Percentiles rank a stretch among this genome's conserved stretches.
phyloP scores from a whole-genome alignment of 2,329 filamentous ascomycete genomes.

The Hirsutella thompsonii region DNA sequence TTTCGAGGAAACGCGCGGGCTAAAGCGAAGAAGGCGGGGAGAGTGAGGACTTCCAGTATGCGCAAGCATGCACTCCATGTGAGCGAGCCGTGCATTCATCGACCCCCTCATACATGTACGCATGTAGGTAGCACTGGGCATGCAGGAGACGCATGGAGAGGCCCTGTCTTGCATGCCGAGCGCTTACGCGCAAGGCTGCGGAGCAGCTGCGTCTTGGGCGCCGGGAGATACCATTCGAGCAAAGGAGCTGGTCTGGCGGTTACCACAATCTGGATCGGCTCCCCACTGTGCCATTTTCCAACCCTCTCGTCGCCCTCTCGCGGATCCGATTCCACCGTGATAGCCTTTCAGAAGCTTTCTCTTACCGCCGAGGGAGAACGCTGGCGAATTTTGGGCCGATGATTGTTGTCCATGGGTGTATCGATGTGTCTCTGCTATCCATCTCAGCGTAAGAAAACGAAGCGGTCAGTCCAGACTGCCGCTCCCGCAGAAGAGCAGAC shows the following conservation, averaged over 20 bases:
- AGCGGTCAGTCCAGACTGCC: too few relatives aligned
- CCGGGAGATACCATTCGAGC: constrained; percentile 2
- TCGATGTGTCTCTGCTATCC: too few relatives aligned
- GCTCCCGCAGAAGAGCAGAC: too few relatives aligned
- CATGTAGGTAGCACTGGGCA: neutral
- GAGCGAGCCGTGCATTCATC: constrained; percentile 1
- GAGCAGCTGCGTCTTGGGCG: neutral
- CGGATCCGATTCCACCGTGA: constrained; percentile 4
- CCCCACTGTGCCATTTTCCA: constrained; percentile 1
- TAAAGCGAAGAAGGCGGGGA: neutral
- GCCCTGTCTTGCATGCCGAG: constrained; percentile 2
- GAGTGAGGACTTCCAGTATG: neutral
- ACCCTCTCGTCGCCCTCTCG: neutral
- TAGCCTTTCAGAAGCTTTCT: constrained; percentile 25
- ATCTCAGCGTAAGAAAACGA: too few relatives aligned
- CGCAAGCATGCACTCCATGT: neutral
- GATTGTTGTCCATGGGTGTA: too few relatives aligned
- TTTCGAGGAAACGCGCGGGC: neutral
- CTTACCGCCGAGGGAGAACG: constrained; percentile 19
- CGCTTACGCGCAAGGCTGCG: constrained; percentile 3
- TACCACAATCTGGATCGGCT: constrained; percentile 3
- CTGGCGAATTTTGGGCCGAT: too few relatives aligned
- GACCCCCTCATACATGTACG: neutral
- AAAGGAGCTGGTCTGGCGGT: constrained; percentile 2
- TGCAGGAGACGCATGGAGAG: neutral